Evolutionary conservation across 768 basidiomycete genomes (phyloP).

Genomic region (Suillus luteus): DNA sequence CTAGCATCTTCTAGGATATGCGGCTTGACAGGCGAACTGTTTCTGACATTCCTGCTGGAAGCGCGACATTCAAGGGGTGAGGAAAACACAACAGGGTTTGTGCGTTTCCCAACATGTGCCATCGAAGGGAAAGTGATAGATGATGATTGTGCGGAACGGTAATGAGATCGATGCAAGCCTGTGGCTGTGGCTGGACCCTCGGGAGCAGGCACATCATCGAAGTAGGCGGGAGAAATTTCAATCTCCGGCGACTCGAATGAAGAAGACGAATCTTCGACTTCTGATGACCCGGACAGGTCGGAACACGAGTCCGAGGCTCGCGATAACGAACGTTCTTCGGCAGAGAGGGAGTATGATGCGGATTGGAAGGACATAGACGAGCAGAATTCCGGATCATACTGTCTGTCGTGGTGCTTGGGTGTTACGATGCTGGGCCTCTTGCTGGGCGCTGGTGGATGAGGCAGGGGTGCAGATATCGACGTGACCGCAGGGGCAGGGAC

Average conservation of each 20-base stretch:
- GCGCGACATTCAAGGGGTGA: conserved; percentile 1
- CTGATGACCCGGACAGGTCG: conserved; percentile 23
- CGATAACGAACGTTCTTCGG: conserved; percentile 15
- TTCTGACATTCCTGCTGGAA: not conserved
- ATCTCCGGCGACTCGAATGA: conserved; percentile 26
- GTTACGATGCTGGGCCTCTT: conserved; percentile 1
- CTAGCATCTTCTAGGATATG: not conserved
- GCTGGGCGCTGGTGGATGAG: not conserved
- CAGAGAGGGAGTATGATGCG: conserved; percentile 13
- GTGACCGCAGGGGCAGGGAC: conserved; percentile 5
- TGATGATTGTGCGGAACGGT: conserved; percentile 23
- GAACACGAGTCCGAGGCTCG: conserved; percentile 8
- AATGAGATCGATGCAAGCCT: conserved; percentile 34
- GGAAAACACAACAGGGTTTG: not conserved
- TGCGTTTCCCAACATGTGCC: conserved; percentile 15
- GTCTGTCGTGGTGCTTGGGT: not conserved
- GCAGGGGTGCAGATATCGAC: conserved; percentile 21
- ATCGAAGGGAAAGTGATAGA: conserved; percentile 23
- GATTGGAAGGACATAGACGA: conserved; percentile 15
- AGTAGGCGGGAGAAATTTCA: conserved; percentile 46
- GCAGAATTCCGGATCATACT: conserved; percentile 15
- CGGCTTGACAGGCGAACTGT: not conserved
- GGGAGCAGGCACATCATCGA: conserved; percentile 45
- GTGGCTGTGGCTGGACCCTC: conserved; percentile 48
- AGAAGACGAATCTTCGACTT: conserved; percentile 17